Evolutionary conservation across 106 monocot species (phyloP), one percentile per base, ranked within the genome.

Genomic region (Narthecium ossifragum): DNA sequence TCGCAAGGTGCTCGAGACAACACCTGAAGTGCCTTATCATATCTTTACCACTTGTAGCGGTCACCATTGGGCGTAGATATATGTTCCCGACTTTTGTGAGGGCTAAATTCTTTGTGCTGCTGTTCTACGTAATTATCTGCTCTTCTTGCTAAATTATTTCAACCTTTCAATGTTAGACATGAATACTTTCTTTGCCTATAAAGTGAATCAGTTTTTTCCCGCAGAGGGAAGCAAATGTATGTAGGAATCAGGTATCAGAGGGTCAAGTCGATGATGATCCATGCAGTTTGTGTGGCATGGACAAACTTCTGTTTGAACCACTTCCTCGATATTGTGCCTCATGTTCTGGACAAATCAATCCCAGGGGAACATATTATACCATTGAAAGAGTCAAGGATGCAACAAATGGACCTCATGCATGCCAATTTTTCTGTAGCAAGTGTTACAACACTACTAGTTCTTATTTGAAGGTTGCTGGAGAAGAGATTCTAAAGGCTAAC

Each of bases 211-310:
- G n/a, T n/a, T n/a, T 41, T 63, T 27, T 55, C 45, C 62, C 46
- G 26, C 54, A 73, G 73, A 25, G 58, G 12, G 40, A 66, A 52
- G 20, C 5, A 51, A 65, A 59, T n/a, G 36, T 22, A 20, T 39
- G 12, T 6, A 51, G 57, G 52, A 59, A 59, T 20, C 38, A 73
- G 29, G 65, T 47, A 20, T 5, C 32, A 27, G 47, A 33, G 46
- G 2, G 26, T 47, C 22, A 29, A 39, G 21, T 50, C 22, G 60
- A 74, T 28, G 67, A 74, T 26, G 67, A 74, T 40, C 60, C 33
- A 23, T 74, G 74, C 46, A 84, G 67, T 70, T 66, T 92, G 41
- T 92, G 92, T 51, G 70, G 61, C 46, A 68, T 67, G 57, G 67
- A 61, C 21, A 64, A 60, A 21, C 77, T 92, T 46, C 47, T 46